Base-by-base conservation (phyloP, 306 rosid species). In the Trifolium subterraneum region DNA sequence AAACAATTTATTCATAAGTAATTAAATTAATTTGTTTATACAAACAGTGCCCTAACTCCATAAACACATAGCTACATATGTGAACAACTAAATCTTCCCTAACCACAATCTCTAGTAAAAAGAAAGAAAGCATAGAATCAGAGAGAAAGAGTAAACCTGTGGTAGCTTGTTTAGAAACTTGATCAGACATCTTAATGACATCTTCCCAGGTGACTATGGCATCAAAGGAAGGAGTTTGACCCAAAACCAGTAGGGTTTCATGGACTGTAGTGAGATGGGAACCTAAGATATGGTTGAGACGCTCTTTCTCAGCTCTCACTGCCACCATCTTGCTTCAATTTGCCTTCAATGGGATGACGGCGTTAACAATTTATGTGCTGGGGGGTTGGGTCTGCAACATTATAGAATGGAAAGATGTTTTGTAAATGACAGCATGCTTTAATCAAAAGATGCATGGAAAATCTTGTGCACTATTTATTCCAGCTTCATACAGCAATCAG, bases 91-190 rank as follows among this genome's bases (percentile, higher is more conserved):
- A 44, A 44, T 1, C 50, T n/a, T 6, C 2, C 19, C 19, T 47
- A 47, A 47, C 8, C 1, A 29, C 33, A 29, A 29, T 29, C 6
- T 29, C 6, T 4, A 29, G 33, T 29, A 29, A 29, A 29, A 29
- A 29, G 19, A 48, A 48, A 48, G 20, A 48, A 47, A 47, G 52
- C 2, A 45, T 16, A 45, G 5, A 45, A 45, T 13, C 1, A 6
- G n/a, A 42, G 13, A 15, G 23, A 31, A n/a, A 73, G 20, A 60
- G 35, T 35, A 41, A 1, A 94, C 98, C 94, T 51, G 84, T 84
- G 67, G 96, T 94, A 0, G 99, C 99, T 63, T 94, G 96, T 76
- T 87, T 91, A 3, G 89, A 87, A 74, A 94, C 88, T 72, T 87
- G 86, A 15, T 92, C 91, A 2, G 80, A 87, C 90, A 90, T 88